Conservation (phyloP, 345 rosid species). For the Rhodamnia argentea region DNA sequence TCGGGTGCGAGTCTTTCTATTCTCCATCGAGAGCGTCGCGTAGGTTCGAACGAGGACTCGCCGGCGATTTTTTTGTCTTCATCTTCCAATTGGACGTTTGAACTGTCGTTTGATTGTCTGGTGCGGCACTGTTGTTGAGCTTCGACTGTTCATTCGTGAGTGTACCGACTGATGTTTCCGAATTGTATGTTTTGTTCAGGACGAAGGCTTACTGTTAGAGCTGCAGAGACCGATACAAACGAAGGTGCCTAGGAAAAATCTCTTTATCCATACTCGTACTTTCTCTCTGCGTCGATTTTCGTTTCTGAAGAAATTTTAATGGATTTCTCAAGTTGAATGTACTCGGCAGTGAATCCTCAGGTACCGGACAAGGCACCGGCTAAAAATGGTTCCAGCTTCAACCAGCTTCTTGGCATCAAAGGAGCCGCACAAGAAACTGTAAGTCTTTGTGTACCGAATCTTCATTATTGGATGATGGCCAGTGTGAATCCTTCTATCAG, state of each 20-base stretch:
- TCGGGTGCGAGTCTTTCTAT: neutral
- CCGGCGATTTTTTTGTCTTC: neutral
- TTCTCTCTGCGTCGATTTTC: neutral
- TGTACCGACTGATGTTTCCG: neutral
- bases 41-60: conserved; percentile 2
- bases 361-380: conserved; percentile 70
- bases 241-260: conserved; percentile 33
- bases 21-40: neutral
- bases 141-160: neutral
- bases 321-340: neutral
- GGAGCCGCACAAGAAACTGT: conserved; percentile 94
- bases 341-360: conserved; percentile 41
- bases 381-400: conserved; percentile 63
- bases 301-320: neutral
- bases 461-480: neutral
- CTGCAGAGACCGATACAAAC: conserved; percentile 70
- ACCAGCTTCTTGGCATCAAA: conserved; percentile 95
- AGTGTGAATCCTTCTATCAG: neutral
- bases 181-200: conserved; percentile 25
- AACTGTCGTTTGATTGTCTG: neutral
- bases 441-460: neutral
- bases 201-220: conserved; percentile 58
- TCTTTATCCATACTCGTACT: neutral
- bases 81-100: neutral
- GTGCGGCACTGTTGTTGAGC: neutral